Conservation (phyloP, 176 grass and related monocot species). For the Elymus sibiricus region DNA sequence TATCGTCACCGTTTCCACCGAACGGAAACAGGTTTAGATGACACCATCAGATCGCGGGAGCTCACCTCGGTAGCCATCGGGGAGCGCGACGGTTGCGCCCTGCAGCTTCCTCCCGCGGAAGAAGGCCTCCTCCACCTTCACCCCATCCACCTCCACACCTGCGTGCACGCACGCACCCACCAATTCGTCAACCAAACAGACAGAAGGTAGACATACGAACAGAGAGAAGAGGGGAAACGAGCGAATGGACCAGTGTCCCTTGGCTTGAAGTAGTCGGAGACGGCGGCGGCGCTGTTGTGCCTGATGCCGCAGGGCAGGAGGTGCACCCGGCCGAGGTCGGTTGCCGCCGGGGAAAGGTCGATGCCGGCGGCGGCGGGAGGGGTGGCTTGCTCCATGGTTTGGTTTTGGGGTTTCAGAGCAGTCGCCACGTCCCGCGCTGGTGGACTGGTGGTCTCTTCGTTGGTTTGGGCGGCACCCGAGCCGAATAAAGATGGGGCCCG, state of each 20-base stretch:
- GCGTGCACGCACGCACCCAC: background rate
- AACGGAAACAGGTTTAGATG: background rate
- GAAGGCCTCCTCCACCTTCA: constrained; percentile 80
- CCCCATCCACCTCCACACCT: constrained; percentile 71
- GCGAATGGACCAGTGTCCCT: constrained; percentile 56
- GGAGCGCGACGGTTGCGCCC: constrained; percentile 63
- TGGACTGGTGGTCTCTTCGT: too few relatives aligned
- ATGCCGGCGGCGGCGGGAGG: constrained; percentile 37
- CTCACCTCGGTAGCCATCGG: constrained; percentile 78
- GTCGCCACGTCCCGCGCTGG: background rate
- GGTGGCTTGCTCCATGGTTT: constrained; percentile 38
- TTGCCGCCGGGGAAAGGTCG: constrained; percentile 29
- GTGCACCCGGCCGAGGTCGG: constrained; percentile 58
- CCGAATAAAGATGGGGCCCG: too few relatives aligned
- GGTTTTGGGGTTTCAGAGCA: background rate
- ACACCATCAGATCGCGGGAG: background rate
- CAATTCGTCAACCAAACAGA: background rate
- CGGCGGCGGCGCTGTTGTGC: constrained; percentile 50
- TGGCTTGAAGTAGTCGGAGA: constrained; percentile 89
- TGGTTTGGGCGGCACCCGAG: too few relatives aligned
- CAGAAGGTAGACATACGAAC: background rate
- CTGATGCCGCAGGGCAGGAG: constrained; percentile 84
- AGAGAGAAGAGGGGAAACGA: background rate
- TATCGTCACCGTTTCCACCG: background rate
- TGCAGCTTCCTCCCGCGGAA: constrained; percentile 92